Evolutionary conservation across 805 yeast species (phyloP).

Genomic region (Yamadazyma paraphyllophila): DNA sequence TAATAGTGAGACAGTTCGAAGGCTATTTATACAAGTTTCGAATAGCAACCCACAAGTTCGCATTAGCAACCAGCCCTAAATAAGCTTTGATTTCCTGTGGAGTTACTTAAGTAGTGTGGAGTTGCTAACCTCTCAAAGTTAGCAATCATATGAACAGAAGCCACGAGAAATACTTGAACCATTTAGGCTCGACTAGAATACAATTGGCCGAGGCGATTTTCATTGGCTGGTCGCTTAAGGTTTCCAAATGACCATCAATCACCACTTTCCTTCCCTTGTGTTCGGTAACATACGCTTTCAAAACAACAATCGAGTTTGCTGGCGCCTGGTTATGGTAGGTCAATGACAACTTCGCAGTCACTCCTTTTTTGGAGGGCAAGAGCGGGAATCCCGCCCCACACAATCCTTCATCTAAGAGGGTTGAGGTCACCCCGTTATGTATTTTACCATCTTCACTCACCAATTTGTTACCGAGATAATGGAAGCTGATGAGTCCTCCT

Average conservation of each 20-base stretch:
- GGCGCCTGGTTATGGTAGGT: slow-evolving; percentile 63
- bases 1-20: no score
- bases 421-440: slow-evolving; percentile 78
- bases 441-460: slow-evolving; percentile 70
- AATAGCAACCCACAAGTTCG: not conserved
- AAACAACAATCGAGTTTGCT: slow-evolving; percentile 61
- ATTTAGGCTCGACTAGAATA: slow-evolving; percentile 78
- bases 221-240: slow-evolving; percentile 35
- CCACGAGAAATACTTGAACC: slow-evolving; percentile 74
- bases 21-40: slow-evolving; percentile 4
- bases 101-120: not conserved
- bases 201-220: slow-evolving; percentile 63
- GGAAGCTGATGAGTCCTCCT: slow-evolving; percentile 60
- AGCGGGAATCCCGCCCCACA: slow-evolving; percentile 83
- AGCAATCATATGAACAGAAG: slow-evolving; percentile 12
- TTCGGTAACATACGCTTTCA: slow-evolving; percentile 65
- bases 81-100: not conserved
- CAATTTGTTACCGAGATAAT: slow-evolving; percentile 66
- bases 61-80: not conserved
- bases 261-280: slow-evolving; percentile 78
- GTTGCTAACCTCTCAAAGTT: not conserved
- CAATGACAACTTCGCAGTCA: slow-evolving; percentile 74
- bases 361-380: slow-evolving; percentile 81
- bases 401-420: slow-evolving; percentile 79
- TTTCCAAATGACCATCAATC: slow-evolving; percentile 64